Evolutionary conservation across 2,329 filamentous ascomycete species (phyloP), one percentile per base, ranked within the genome.

Genomic region (Calonectria honghensis): DNA sequence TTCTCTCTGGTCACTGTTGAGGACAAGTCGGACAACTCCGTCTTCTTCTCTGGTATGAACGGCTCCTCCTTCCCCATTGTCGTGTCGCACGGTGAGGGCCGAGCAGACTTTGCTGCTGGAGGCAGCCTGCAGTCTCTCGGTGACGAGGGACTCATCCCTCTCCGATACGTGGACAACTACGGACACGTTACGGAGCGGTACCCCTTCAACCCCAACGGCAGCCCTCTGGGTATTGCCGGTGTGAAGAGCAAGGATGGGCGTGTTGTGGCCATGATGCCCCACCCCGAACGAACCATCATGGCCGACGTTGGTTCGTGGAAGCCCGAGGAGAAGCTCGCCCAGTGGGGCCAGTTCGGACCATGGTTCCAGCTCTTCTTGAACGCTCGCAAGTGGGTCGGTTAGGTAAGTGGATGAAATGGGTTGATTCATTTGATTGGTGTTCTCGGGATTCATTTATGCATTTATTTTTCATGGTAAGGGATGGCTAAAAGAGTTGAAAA

Each of bases 211-310:
- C 92, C 89, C 67, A 98, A 98, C 86, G 96, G 96, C 68, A 95
- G 93, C 82, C 94, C 95, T 0, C 89, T 90, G 76, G 96, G 95
- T 82, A 94, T 98, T 77, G 94, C 96, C 1, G 95, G 93, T 82
- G 93, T 97, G 32, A 89, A 93, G 79, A 96, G 91, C 80, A 90
- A 88, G 54, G 93, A 98, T 82, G 96, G 96, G 16, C 90, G 95
- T 72, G 94, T 97, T 1, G 85, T 98, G 79, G 95, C 95, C 9
- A 91, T 98, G 87, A 98, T 98, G 96, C 96, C 96, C 75, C 96
- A 98, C 84, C 96, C 96, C 1, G 96, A 98, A 87, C 91, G 96
- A n/a, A 97, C 95, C 20, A 92, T 98, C 73, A 87, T 97, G 87
- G 92, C 92, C 72, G 94, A 95, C 73, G 93, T 96, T 75, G 92